A percentile compares a stretch with the other conserved stretches of the same genome.
Conservation (phyloP, 768 basidiomycete species). For the Lentinula boryana region DNA sequence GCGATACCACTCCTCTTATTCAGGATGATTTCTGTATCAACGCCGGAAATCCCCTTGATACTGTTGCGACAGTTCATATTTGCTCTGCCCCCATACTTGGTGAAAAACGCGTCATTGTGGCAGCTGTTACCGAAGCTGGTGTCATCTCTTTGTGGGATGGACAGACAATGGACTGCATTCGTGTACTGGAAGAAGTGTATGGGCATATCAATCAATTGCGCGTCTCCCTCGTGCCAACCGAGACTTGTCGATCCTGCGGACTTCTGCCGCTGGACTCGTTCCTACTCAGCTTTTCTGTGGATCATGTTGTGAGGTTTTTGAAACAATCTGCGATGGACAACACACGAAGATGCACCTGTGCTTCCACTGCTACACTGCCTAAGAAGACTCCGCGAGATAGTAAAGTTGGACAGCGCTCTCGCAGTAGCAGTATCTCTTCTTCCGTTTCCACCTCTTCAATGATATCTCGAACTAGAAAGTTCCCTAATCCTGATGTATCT, state of each 20-base stretch:
- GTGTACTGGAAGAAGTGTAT: conserved; percentile 52
- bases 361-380: conserved; percentile 32
- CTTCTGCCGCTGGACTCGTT: conserved; percentile 63
- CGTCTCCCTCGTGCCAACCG: conserved; percentile 46
- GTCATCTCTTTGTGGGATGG: conserved; percentile 75
- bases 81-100: conserved; percentile 48
- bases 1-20: conserved; percentile 35
- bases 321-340: conserved; percentile 54
- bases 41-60: conserved; percentile 54
- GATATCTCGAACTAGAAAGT: conserved; percentile 42
- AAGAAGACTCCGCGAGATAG: conserved; percentile 38
- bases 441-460: conserved; percentile 39
- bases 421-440: conserved; percentile 50
- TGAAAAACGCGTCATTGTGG: conserved; percentile 46
- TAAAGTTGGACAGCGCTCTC: conserved; percentile 46
- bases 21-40: conserved; percentile 42
- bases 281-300: conserved; percentile 59
- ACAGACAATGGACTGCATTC: conserved; percentile 55
- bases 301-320: conserved; percentile 57
- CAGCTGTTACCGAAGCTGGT: conserved; percentile 58
- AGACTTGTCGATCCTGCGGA: conserved; percentile 66
- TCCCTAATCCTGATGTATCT: conserved; percentile 41
- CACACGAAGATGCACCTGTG: conserved; percentile 63
- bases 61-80: conserved; percentile 46
- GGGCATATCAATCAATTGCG: conserved; percentile 57